phyloP scores from a whole-genome alignment of 2,329 filamentous ascomycete genomes.

The Trichoderma oligosporum region DNA sequence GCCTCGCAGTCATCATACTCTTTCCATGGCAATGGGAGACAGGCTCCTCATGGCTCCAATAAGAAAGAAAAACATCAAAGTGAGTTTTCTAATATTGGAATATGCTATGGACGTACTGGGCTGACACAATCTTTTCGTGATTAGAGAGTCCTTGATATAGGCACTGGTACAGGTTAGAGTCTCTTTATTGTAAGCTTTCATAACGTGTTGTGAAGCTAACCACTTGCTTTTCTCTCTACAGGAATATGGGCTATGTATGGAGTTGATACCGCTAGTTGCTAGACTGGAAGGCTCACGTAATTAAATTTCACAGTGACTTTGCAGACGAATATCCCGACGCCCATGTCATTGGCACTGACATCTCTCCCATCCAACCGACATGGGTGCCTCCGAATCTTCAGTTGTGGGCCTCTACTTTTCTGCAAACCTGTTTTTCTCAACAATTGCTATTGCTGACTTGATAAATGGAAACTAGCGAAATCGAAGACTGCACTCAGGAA shows the following conservation, averaged over 20 bases:
- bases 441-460: neutral
- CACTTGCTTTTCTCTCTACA: neutral
- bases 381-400: constrained; percentile 38
- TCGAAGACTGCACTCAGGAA: constrained; percentile 33
- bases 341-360: constrained; percentile 49
- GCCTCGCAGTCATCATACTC: constrained; percentile 21
- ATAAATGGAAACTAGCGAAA: constrained; percentile 21
- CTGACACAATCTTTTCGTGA: neutral
- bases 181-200: neutral
- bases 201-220: neutral
- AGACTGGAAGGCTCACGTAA: constrained; percentile 38
- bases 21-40: constrained; percentile 29
- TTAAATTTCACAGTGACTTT: constrained; percentile 51
- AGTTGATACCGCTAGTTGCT: constrained; percentile 15
- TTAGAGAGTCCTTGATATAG: constrained; percentile 30
- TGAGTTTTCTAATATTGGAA: neutral
- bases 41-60: constrained; percentile 27
- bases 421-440: neutral
- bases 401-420: constrained; percentile 1
- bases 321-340: constrained; percentile 42
- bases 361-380: constrained; percentile 53
- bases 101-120: too few relatives aligned
- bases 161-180: constrained; percentile 25
- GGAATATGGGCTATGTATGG: constrained; percentile 21
- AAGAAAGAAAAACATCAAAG: constrained; percentile 10